Percentiles rank a stretch among this genome's conserved stretches.
These are phyloP conservation scores for Clonostachys chloroleuca DNA, from an alignment of 2,329 filamentous ascomycete species.

Conservation along the genomic window DNA sequence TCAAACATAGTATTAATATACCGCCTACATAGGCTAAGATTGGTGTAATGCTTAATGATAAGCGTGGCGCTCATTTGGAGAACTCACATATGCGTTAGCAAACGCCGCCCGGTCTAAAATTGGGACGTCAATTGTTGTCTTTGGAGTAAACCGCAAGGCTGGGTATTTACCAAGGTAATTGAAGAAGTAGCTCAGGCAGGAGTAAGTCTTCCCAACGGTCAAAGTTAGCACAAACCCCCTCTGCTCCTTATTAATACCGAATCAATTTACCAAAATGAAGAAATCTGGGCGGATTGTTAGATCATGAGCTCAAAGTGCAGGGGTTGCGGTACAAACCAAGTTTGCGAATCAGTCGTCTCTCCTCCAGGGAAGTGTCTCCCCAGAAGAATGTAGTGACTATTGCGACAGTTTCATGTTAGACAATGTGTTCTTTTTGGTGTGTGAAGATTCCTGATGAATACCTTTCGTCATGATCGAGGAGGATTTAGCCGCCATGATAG, in stretches of 20 bases:
- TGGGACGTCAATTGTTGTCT: not conserved
- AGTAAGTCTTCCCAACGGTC: conserved; percentile 17
- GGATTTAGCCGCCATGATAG: no score
- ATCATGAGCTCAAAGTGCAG: not conserved
- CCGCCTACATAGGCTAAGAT: no score
- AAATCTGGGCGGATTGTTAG: conserved; percentile 11
- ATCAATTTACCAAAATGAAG: conserved; percentile 16
- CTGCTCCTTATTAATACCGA: not conserved
- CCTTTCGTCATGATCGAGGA: no score
- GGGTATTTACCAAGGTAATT: conserved; percentile 19
- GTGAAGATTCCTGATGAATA: no score
- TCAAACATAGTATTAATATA: not conserved
- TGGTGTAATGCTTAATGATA: not conserved
- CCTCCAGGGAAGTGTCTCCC: not conserved
- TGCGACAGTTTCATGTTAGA: no score
- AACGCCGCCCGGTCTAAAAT: conserved; percentile 12
- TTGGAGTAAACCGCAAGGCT: not conserved
- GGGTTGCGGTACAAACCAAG: not conserved
- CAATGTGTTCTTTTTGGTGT: no score
- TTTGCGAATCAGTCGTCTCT: not conserved
- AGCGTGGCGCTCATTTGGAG: not conserved
- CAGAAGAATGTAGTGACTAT: no score
- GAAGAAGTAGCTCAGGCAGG: conserved; percentile 26
- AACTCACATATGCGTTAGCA: conserved; percentile 10
- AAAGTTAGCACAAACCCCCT: not conserved